Evolutionary conservation across 2,329 filamentous ascomycete species (phyloP), one percentile per base, ranked within the genome.

Genomic region (Emergomyces pasteurianus): DNA sequence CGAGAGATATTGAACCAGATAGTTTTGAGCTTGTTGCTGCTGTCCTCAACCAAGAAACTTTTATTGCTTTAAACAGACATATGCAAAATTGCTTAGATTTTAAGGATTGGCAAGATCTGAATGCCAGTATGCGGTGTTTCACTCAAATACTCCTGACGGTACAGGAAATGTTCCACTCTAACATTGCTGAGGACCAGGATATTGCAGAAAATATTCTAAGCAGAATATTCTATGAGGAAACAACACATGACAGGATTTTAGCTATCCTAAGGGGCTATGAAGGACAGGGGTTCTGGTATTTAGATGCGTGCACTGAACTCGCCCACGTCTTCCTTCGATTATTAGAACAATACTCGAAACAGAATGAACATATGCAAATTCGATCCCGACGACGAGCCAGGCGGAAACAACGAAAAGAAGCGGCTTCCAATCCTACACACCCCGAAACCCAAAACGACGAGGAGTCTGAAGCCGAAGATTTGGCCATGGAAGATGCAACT

Each of bases 191-290:
- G n/a, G 90, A 99, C 66, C 88, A 95, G 70, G 94, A 97, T 67
- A 97, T 99, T 71, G 92, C 94, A 0, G 92, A 99, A 71, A 99
- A 99, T 67, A 96, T 95, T 14, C 84, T 96, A 58, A 95, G 88
- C 68, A 89, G 92, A 63, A 90, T 99, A n/a, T 99, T 99, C 73
- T 99, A 99, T 75, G 94, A 99, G 74, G 91, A 97, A 70, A 84
- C 89, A 0, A 96, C 92, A 0, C 92, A 99, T 69, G 92, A 99
- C 63, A 82, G 89, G 28, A 83, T 99, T 58, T 83, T 92, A 36
- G 83, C 86, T 62, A 88, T 96, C 59, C 80, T 92, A 0, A 82
- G 87, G 64, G 86, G 83, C n/a, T 97, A 95, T 77, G 95, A 95
- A 66, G 90, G 92, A 63, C 94, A 97, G 75, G 89, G 90, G 0